These are phyloP conservation scores for Esteya vermicola DNA, from an alignment of 2,329 filamentous ascomycete genomes.

Conservation along the genomic window DNA sequence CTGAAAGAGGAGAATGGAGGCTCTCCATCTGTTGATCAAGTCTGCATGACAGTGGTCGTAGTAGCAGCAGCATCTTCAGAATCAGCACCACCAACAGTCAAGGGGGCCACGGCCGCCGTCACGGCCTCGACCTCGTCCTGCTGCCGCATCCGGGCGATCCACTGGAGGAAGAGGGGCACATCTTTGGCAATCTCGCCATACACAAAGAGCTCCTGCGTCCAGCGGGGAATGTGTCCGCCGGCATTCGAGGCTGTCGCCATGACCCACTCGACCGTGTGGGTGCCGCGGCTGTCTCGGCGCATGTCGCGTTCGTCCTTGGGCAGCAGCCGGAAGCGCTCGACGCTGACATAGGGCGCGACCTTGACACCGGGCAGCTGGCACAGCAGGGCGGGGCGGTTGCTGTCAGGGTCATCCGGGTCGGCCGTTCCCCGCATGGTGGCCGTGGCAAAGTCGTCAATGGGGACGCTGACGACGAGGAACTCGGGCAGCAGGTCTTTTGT, in stretches of 20 bases:
- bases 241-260: constrained; percentile 68
- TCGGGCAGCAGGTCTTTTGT: constrained; percentile 22
- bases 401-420: constrained; percentile 10
- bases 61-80: no score
- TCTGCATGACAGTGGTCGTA: no score
- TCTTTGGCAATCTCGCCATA: constrained; percentile 54
- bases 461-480: constrained; percentile 44
- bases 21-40: no score
- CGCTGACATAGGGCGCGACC: constrained; percentile 46
- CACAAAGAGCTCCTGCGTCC: constrained; percentile 49
- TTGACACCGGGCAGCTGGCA: constrained; percentile 25
- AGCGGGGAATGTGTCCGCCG: constrained; percentile 48
- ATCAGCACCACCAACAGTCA: no score
- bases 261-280: constrained; percentile 48
- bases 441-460: constrained; percentile 27
- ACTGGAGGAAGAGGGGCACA: constrained; percentile 52
- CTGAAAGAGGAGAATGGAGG: not conserved
- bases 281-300: constrained; percentile 9
- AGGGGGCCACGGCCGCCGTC: not conserved
- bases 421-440: not conserved
- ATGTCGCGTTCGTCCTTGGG: no score
- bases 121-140: not conserved
- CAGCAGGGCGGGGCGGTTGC: constrained; percentile 1
- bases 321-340: constrained; percentile 44
- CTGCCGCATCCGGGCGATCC: constrained; percentile 26